These are phyloP conservation scores for Phytophthora sansomeana DNA, from an alignment of 352 stramenopile species.

Conservation along the genomic window DNA sequence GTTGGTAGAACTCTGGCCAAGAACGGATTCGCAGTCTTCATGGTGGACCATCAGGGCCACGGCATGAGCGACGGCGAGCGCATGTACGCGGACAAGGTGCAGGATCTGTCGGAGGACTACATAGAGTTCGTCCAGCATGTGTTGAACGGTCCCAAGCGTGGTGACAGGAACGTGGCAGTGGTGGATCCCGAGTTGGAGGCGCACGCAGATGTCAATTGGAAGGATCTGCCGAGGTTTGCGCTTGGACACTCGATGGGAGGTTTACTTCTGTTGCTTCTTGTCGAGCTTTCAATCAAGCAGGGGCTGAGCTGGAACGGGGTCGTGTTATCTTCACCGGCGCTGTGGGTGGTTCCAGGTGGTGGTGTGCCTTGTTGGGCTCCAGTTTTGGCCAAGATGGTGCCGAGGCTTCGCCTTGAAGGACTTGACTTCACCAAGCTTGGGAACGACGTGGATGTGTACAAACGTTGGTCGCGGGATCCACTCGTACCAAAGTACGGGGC, in stretches of 20 bases:
- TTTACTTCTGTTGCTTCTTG: constrained; percentile 49
- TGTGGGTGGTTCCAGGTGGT: no score
- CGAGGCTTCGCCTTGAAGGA: no score
- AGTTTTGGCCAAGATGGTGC: no score
- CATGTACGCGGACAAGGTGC: constrained; percentile 54
- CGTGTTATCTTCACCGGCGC: no score
- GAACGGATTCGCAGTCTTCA: constrained; percentile 60
- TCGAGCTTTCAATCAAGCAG: constrained; percentile 23
- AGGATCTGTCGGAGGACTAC: constrained; percentile 57
- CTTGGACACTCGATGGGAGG: constrained; percentile 67
- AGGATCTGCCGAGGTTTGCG: constrained; percentile 56
- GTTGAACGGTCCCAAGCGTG: constrained; percentile 19
- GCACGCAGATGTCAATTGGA: constrained; percentile 44
- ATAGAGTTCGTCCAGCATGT: constrained; percentile 65
- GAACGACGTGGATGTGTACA: no score
- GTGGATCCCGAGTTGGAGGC: constrained; percentile 46
- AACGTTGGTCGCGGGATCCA: no score
- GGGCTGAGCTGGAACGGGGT: constrained; percentile 42
- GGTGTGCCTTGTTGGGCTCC: no score
- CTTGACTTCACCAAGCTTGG: no score
- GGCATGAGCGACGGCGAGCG: constrained; percentile 67
- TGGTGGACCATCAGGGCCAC: constrained; percentile 68
- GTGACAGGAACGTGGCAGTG: constrained; percentile 23
- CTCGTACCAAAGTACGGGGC: no score
- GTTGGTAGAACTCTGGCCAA: constrained; percentile 44